Evolutionary conservation across 1,284 basidiomycete genomes (phyloP), one percentile per base, ranked within the genome.

Genomic region (Singerocomus inundabilis): DNA sequence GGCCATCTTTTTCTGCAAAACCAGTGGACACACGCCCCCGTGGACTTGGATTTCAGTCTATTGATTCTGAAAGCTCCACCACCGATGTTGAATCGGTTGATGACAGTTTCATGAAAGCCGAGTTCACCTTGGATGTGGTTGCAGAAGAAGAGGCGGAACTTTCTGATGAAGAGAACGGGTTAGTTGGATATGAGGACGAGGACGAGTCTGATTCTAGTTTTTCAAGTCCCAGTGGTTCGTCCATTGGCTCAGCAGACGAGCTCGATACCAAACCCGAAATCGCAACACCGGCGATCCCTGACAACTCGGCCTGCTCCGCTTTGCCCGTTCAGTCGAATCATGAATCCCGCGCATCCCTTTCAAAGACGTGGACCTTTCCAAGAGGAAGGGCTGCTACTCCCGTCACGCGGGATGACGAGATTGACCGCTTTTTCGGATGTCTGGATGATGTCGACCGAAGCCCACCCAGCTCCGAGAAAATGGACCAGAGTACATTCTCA

Each of bases 371-470:
- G 88, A 84, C 82, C 0, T 90, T 90, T 69, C 84, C 85, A 1
- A 70, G 65, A 31, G 73, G 67, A 35, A 67, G 64, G 31, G 44
- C 58, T 16, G 45, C 61, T 21, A 49, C 57, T 12, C 50, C 57
- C 9, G 34, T 59, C 41, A 51, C 44, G 18, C 56, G 43, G 18
- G 59, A 59, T 2, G 63, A 64, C 16, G 53, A 64, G 1, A 66
- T 74, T 9, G 87, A 90, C 60, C 77, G 72, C 30, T 90, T 90
- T 75, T 90, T 90, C 59, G 82, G 78, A 34, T 90, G 86, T 58
- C 66, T 89, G 55, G 82, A 84, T 45, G 85, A 85, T 48, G 63
- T 70, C 25, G 79, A 81, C 55, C 71, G 76, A 15, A 72, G 76
- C 5, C 79, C 79, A 32, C 53, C 63, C 24, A 37, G 5, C 34